These are phyloP conservation scores for Aspergillus incahuasiensis DNA, from an alignment of 495 filamentous ascomycete genomes.

Conservation along the genomic window DNA sequence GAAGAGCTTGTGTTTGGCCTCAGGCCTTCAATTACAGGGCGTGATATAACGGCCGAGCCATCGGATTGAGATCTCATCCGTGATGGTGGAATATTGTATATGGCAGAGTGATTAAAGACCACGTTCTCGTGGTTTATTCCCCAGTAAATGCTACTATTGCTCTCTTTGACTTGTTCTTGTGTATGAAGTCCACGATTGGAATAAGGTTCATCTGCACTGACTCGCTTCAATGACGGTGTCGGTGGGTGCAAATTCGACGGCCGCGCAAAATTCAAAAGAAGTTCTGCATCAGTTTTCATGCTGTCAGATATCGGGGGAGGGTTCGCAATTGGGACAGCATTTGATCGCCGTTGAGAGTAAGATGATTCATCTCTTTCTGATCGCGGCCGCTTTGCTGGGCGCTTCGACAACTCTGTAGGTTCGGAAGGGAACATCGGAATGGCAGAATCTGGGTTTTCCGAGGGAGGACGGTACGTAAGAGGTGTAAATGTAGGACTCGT, in stretches of 20 bases:
- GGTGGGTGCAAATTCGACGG: conserved; percentile 35
- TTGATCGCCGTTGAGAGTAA: conserved; percentile 26
- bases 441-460: conserved; percentile 24
- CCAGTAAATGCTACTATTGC: conserved; percentile 16
- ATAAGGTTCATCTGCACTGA: conserved; percentile 37
- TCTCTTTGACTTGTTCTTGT: conserved; percentile 22
- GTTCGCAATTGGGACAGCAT: conserved; percentile 41
- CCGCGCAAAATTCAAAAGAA: conserved; percentile 46
- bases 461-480: conserved; percentile 31
- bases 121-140: conserved; percentile 17
- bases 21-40: conserved; percentile 33
- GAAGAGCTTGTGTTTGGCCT: conserved; percentile 43
- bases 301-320: conserved; percentile 37
- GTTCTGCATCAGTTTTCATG: conserved; percentile 50
- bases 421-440: conserved; percentile 34
- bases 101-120: conserved; percentile 2
- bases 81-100: conserved; percentile 25
- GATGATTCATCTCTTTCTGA: conserved; percentile 55
- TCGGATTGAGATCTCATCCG: conserved; percentile 45
- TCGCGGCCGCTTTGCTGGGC: conserved; percentile 56
- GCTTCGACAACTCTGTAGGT: conserved; percentile 32
- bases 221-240: conserved; percentile 25
- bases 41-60: conserved; percentile 40
- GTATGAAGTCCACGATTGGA: conserved; percentile 23
- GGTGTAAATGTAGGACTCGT: conserved; percentile 44